phyloP scores from a whole-genome alignment of 2,329 filamentous ascomycete genomes.

The Venturia nashicola region DNA sequence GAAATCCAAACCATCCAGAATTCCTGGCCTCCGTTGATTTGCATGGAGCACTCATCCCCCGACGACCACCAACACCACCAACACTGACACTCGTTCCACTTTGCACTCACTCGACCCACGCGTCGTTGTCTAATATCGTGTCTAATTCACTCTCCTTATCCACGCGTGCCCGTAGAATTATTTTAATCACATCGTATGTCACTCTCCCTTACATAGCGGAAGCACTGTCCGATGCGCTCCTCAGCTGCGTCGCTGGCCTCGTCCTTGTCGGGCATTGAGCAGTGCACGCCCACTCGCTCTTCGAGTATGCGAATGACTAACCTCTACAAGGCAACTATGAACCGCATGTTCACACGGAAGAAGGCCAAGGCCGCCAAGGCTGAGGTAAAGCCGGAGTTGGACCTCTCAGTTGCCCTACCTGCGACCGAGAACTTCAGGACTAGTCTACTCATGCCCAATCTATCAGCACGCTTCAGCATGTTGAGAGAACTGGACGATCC shows the following conservation, averaged over 20 bases:
- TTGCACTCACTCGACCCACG: not conserved
- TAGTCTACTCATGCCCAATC: slow-evolving; percentile 86
- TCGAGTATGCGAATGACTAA: slow-evolving; percentile 9
- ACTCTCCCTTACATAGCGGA: not conserved
- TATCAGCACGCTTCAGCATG: slow-evolving; percentile 96
- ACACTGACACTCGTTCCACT: not conserved
- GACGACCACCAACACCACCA: not conserved
- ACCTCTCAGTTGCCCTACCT: slow-evolving; percentile 64
- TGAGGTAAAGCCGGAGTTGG: slow-evolving; percentile 52
- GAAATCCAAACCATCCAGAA: not conserved
- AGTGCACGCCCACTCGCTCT: not conserved
- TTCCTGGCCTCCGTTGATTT: not conserved
- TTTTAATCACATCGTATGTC: slow-evolving; percentile 1
- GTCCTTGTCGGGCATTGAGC: not conserved
- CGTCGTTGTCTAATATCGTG: not conserved
- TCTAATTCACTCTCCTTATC: not conserved
- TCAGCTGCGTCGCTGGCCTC: not conserved
- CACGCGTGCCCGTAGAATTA: not conserved
- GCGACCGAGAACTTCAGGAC: slow-evolving; percentile 85
- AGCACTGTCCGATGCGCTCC: not conserved
- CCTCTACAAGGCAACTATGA: slow-evolving; percentile 42
- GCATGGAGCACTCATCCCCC: not conserved
- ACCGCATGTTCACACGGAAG: slow-evolving; percentile 65
- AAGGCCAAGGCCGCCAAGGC: slow-evolving; percentile 41
- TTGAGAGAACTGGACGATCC: slow-evolving; percentile 89